Conservation (phyloP, 495 filamentous ascomycete genomes). For the Trichoderma reesei region DNA sequence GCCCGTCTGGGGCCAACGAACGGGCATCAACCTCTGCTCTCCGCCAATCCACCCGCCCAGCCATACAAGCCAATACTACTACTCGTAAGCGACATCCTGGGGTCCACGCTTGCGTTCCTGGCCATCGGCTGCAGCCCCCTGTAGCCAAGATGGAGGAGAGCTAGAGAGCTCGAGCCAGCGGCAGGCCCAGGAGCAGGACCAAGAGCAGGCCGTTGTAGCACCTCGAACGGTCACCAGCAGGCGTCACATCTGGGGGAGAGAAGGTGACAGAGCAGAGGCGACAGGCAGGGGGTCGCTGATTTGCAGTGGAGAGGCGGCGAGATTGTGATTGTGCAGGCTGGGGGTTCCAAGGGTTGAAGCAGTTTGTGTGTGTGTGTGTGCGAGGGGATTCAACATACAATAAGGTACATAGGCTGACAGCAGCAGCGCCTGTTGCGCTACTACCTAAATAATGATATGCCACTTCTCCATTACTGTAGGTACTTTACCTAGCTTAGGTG, state of each 20-base stretch:
- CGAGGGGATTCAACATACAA: too few relatives aligned
- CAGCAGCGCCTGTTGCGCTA: not conserved
- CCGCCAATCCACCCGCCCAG: not conserved
- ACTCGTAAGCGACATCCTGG: not conserved
- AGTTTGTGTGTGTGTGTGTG: not conserved
- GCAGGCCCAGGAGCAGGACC: not conserved
- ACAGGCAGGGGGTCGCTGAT: not conserved
- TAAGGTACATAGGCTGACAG: too few relatives aligned
- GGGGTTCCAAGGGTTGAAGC: too few relatives aligned
- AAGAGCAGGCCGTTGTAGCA: not conserved
- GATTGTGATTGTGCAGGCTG: not conserved
- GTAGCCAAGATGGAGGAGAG: not conserved
- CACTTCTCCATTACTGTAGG: too few relatives aligned
- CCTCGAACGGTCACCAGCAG: not conserved
- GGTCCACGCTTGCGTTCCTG: constrained; percentile 7
- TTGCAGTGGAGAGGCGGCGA: constrained; percentile 4
- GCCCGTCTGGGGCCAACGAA: too few relatives aligned
- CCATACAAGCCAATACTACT: too few relatives aligned
- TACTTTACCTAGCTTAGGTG: too few relatives aligned
- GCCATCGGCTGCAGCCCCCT: not conserved
- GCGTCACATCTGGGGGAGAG: not conserved
- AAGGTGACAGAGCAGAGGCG: not conserved
- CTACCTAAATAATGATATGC: too few relatives aligned
- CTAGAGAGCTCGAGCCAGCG: not conserved
- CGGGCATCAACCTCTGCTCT: too few relatives aligned